Conservation (phyloP, 371 early-diverging fungal genomes). For the Umbelopsis sp. region DNA sequence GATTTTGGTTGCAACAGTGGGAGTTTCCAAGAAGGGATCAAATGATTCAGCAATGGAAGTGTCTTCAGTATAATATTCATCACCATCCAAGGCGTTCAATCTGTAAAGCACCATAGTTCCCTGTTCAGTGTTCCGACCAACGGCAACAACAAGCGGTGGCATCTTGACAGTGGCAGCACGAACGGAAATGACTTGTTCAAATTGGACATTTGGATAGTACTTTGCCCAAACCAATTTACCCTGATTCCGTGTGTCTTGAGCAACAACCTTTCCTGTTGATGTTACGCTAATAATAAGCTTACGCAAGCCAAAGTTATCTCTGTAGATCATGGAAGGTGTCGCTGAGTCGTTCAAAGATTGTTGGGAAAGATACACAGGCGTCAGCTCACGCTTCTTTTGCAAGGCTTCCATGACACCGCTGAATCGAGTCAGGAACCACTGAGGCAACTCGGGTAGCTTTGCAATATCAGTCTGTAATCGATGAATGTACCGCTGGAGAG, state of each 20-base stretch:
- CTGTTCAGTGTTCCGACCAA: slow-evolving; percentile 50
- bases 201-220: slow-evolving; percentile 42
- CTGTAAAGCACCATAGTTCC: slow-evolving; percentile 54
- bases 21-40: slow-evolving; percentile 56
- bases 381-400: slow-evolving; percentile 27
- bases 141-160: slow-evolving; percentile 76
- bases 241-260: slow-evolving; percentile 74
- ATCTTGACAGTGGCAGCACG: slow-evolving; percentile 70
- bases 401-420: slow-evolving; percentile 27
- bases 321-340: slow-evolving; percentile 40
- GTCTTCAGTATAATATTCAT: slow-evolving; percentile 47
- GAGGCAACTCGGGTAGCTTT: slow-evolving; percentile 48
- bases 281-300: slow-evolving; percentile 84
- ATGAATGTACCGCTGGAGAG: slow-evolving; percentile 70
- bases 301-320: slow-evolving; percentile 85
- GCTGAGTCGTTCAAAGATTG: slow-evolving; percentile 38
- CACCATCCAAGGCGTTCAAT: slow-evolving; percentile 77
- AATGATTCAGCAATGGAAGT: slow-evolving; percentile 44
- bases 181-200: slow-evolving; percentile 62
- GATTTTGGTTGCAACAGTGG: slow-evolving; percentile 52
- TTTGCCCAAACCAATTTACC: slow-evolving; percentile 82
- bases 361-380: slow-evolving; percentile 32
- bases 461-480: slow-evolving; percentile 60
- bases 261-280: slow-evolving; percentile 77
- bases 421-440: slow-evolving; percentile 35